A percentile compares a stretch with the other conserved stretches of the same genome.
These are phyloP conservation scores for Claviceps pazoutovae DNA, from an alignment of 2,329 filamentous ascomycete species.

Conservation along the genomic window DNA sequence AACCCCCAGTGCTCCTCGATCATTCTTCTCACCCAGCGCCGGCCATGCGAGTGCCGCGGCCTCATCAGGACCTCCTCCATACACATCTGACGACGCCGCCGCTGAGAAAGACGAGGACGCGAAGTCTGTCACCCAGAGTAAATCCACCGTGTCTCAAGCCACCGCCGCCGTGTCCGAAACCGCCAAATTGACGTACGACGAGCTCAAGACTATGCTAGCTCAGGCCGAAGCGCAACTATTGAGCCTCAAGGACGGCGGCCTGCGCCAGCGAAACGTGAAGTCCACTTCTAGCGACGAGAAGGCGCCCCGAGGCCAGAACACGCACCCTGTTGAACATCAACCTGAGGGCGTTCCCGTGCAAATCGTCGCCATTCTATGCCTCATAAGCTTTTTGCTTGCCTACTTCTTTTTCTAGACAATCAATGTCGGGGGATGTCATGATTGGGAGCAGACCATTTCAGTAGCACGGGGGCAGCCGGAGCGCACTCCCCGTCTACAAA, in stretches of 20 bases:
- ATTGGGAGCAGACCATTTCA: not conserved
- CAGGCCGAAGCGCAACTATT: conserved; percentile 63
- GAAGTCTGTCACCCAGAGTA: conserved; percentile 12
- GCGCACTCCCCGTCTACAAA: too few species aligned
- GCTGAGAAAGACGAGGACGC: conserved; percentile 16
- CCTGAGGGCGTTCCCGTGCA: conserved; percentile 73
- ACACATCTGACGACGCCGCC: conserved; percentile 19
- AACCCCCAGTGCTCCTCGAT: conserved; percentile 30
- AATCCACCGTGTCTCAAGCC: conserved; percentile 20
- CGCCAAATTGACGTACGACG: conserved; percentile 32
- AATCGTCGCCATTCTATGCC: conserved; percentile 68
- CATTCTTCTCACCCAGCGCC: conserved; percentile 29
- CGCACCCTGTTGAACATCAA: conserved; percentile 41
- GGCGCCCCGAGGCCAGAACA: conserved; percentile 31
- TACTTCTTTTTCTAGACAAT: conserved; percentile 78
- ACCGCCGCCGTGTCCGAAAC: conserved; percentile 35
- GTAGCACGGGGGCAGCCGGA: not conserved
- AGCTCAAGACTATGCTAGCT: conserved; percentile 58
- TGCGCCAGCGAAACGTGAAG: conserved; percentile 66
- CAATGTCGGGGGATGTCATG: not conserved
- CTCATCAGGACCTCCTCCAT: conserved; percentile 19
- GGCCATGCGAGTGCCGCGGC: conserved; percentile 19
- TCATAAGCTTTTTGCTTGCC: conserved; percentile 83
- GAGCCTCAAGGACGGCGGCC: conserved; percentile 55
- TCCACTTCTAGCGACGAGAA: conserved; percentile 35